phyloP scores from a whole-genome alignment of 495 filamentous ascomycete genomes.

The Neurospora intermedia region DNA sequence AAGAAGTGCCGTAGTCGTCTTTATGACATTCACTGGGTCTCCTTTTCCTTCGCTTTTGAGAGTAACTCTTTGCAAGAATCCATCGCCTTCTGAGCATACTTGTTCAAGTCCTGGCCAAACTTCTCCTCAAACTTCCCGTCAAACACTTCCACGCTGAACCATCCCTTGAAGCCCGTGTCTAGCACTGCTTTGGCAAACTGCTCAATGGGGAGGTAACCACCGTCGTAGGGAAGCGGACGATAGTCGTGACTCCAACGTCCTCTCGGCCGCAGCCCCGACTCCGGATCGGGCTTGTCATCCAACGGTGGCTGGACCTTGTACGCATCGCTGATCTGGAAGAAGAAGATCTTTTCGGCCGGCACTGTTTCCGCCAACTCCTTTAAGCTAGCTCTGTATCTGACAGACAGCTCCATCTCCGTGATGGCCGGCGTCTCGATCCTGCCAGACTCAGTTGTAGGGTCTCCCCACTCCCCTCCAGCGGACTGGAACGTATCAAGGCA shows the following conservation, averaged over 20 bases:
- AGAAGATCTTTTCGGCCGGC: constrained; percentile 60
- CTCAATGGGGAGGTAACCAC: constrained; percentile 62
- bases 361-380: constrained; percentile 43
- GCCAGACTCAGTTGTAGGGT: constrained; percentile 58
- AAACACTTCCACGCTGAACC: constrained; percentile 71
- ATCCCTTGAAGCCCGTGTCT: constrained; percentile 58
- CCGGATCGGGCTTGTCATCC: constrained; percentile 23
- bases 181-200: constrained; percentile 57
- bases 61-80: constrained; percentile 44
- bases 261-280: constrained; percentile 42
- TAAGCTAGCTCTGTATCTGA: constrained; percentile 43
- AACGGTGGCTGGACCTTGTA: constrained; percentile 50
- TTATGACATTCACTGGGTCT: neutral
- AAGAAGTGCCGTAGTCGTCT: neutral
- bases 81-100: constrained; percentile 52
- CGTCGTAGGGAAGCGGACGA: constrained; percentile 59
- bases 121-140: constrained; percentile 52
- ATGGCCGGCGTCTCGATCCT: constrained; percentile 24
- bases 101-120: constrained; percentile 37
- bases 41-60: neutral
- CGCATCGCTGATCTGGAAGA: constrained; percentile 73
- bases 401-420: constrained; percentile 29
- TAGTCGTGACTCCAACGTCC: constrained; percentile 64
- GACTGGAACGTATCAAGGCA: constrained; percentile 81
- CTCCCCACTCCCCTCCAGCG: constrained; percentile 63